A percentile compares a stretch with the other conserved stretches of the same genome.
Evolutionary conservation across 2,329 filamentous ascomycete species (phyloP).

Genomic region (Hypoxylon sp.): DNA sequence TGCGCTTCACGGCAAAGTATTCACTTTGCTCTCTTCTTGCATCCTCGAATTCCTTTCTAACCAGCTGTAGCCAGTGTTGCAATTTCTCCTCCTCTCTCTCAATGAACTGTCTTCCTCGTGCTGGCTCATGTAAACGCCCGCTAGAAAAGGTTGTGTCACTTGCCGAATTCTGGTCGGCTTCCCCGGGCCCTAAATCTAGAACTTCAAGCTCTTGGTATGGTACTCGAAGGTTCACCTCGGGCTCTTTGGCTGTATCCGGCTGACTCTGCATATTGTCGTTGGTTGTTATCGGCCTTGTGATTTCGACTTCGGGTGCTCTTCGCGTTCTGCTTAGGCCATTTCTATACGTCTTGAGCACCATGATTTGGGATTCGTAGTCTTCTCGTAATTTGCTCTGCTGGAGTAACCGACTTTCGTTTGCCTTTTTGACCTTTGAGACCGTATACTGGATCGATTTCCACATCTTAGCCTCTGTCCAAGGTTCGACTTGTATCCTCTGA

Average conservation of each 20-base stretch:
- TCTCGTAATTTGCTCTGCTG: not conserved
- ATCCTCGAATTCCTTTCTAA: not conserved
- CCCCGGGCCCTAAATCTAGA: not conserved
- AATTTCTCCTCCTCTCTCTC: constrained; percentile 4
- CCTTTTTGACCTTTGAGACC: not conserved
- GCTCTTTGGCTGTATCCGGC: not conserved
- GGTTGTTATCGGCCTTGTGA: not conserved
- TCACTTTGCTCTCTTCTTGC: not conserved
- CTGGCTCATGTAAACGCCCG: not conserved
- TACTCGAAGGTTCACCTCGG: not conserved
- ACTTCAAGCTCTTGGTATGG: not conserved
- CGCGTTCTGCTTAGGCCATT: not conserved
- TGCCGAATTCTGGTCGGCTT: not conserved
- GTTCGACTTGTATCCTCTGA: not conserved
- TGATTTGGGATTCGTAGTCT: constrained; percentile 4
- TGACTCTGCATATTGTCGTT: constrained; percentile 4
- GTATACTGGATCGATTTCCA: not conserved
- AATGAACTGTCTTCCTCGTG: not conserved
- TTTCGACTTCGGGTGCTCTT: not conserved
- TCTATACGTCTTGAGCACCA: not conserved
- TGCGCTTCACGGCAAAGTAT: not conserved
- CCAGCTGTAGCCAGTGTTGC: not conserved
- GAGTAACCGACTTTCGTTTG: not conserved
- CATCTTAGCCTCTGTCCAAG: constrained; percentile 3
- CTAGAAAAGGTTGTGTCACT: not conserved